These are phyloP conservation scores for Aspergillus nanangensis DNA, from an alignment of 495 filamentous ascomycete genomes.

Conservation along the genomic window DNA sequence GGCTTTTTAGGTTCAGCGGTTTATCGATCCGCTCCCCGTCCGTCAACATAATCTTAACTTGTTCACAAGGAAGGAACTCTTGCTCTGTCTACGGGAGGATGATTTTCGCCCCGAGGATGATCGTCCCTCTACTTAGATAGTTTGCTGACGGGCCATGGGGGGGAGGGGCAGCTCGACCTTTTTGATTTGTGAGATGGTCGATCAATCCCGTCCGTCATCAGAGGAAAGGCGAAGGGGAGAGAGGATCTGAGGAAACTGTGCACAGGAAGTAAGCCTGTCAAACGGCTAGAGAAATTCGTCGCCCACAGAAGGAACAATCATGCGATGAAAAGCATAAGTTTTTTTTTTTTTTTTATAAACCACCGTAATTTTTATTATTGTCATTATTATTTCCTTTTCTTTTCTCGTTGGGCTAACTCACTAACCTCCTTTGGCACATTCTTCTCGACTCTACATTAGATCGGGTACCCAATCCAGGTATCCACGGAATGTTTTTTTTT, in stretches of 20 bases:
- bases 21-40: slow-evolving; percentile 33
- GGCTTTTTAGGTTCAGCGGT: slow-evolving; percentile 37
- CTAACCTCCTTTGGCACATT: neutral
- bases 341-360: slow-evolving; percentile 2
- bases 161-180: neutral
- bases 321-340: neutral
- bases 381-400: slow-evolving; percentile 1
- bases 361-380: neutral
- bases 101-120: slow-evolving; percentile 10
- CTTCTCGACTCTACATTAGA: slow-evolving; percentile 1
- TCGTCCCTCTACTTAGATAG: slow-evolving; percentile 5
- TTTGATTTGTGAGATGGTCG: no score
- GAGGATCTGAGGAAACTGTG: neutral
- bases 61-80: slow-evolving; percentile 4
- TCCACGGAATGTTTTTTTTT: no score
- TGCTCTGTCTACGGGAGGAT: neutral
- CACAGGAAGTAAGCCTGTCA: neutral
- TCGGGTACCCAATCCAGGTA: slow-evolving; percentile 7
- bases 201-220: no score
- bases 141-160: neutral
- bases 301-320: no score
- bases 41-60: slow-evolving; percentile 16
- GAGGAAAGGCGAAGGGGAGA: neutral
- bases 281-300: neutral
- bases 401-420: neutral